Evolutionary conservation across 2,329 filamentous ascomycete species (phyloP).

Genomic region (Scedosporium aurantiacum): DNA sequence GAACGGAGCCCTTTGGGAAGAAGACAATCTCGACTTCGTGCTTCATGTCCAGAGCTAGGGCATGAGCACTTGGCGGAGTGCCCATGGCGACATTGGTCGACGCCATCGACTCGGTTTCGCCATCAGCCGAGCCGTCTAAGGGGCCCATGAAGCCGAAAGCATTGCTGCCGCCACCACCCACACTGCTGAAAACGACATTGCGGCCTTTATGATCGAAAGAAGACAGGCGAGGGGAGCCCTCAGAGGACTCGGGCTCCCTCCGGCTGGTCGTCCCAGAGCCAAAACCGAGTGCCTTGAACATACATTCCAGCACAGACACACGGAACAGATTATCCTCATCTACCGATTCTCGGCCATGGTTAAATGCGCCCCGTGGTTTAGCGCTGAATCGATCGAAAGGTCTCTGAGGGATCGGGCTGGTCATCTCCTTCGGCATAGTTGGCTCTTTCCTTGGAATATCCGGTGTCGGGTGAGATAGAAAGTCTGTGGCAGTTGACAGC

Average conservation of each 20-base stretch:
- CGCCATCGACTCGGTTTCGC: constrained; percentile 76
- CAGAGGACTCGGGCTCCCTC: constrained; percentile 61
- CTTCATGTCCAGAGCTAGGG: constrained; percentile 66
- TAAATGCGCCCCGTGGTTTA: constrained; percentile 33
- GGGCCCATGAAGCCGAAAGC: constrained; percentile 87
- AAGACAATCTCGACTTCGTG: constrained; percentile 95
- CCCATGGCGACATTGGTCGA: constrained; percentile 54
- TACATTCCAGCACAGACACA: constrained; percentile 83
- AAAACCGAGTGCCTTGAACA: constrained; percentile 87
- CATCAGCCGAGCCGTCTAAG: constrained; percentile 66
- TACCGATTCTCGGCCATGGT: constrained; percentile 66
- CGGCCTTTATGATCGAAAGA: constrained; percentile 75
- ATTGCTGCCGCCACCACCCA: constrained; percentile 35
- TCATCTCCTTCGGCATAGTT: constrained; percentile 30
- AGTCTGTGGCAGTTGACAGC: constrained; percentile 19
- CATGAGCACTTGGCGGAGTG: constrained; percentile 52
- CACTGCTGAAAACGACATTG: constrained; percentile 55
- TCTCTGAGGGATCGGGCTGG: constrained; percentile 21
- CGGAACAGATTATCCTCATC: constrained; percentile 86
- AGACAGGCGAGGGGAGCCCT: constrained; percentile 73
- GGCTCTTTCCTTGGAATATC: constrained; percentile 21
- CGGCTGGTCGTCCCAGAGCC: constrained; percentile 55
- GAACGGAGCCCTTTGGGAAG: constrained; percentile 85
- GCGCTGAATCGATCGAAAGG: constrained; percentile 47
- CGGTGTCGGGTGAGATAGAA: not conserved